phyloP scores from a whole-genome alignment of 345 rosid genomes.

The Excoecaria cochinchinensis region DNA sequence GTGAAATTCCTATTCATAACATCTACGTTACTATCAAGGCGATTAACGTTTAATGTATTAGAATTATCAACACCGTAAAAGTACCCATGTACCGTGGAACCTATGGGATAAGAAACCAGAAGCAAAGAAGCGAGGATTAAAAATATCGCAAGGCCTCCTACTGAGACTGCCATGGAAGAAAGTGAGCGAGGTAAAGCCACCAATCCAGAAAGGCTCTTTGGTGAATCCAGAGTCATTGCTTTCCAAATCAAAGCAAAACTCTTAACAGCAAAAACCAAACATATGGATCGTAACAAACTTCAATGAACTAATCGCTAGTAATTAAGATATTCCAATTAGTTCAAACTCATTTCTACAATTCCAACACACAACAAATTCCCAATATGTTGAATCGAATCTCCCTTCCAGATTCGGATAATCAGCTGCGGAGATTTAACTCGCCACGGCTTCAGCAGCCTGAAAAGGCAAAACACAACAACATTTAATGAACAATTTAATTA shows the following conservation, averaged over 20 bases:
- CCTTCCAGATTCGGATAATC: background rate
- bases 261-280: background rate
- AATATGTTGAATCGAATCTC: background rate
- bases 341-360: conserved; percentile 1
- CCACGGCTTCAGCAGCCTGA: background rate
- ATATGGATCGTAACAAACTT: background rate
- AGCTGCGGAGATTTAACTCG: background rate
- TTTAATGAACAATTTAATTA: background rate
- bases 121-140: conserved; percentile 65
- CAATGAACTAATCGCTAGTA: background rate
- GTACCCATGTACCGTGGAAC: conserved; percentile 52
- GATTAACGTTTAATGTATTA: conserved; percentile 21
- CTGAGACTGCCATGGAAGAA: conserved; percentile 50
- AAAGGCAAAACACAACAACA: background rate
- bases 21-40: conserved; percentile 18
- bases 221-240: conserved; percentile 57
- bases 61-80: conserved; percentile 56
- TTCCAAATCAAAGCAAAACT: conserved; percentile 9
- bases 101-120: conserved; percentile 54
- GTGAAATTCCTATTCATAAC: conserved; percentile 22
- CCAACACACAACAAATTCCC: background rate
- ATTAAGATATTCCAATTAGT: background rate
- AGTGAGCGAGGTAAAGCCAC: conserved; percentile 55
- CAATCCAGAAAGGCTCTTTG: conserved; percentile 37
- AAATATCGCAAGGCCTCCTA: conserved; percentile 66